Evolutionary conservation across 768 basidiomycete species (phyloP).

Genomic region (Tulasnella sp.): DNA sequence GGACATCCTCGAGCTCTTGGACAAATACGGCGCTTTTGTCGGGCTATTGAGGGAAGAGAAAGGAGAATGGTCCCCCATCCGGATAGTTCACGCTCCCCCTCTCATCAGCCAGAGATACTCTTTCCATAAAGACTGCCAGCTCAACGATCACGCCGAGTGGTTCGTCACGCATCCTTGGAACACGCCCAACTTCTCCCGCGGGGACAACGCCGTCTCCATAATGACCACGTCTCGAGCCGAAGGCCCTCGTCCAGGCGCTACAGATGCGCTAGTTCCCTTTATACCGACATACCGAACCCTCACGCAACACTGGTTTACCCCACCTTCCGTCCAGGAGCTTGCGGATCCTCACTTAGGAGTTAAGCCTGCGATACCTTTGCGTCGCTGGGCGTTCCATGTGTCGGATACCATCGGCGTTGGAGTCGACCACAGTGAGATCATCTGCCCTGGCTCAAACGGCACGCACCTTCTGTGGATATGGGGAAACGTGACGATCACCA

Average conservation of each 20-base stretch:
- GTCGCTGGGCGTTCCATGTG: conserved; percentile 7
- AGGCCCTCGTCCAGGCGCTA: not conserved
- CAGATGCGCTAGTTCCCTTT: not conserved
- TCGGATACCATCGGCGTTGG: not conserved
- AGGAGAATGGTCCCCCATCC: not conserved
- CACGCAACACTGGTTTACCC: conserved; percentile 9
- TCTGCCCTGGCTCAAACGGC: conserved; percentile 7
- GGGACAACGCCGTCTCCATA: not conserved
- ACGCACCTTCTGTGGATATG: conserved; percentile 10
- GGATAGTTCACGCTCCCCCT: not conserved
- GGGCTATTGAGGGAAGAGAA: not conserved
- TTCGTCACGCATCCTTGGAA: conserved; percentile 12
- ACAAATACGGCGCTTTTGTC: not conserved
- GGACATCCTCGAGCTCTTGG: not conserved
- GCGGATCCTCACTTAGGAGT: not conserved
- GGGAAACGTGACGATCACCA: not conserved
- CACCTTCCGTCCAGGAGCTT: not conserved
- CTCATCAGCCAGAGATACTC: not conserved
- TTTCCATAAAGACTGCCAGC: not conserved
- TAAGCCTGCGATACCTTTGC: not conserved
- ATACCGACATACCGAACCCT: not conserved
- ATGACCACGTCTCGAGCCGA: not conserved
- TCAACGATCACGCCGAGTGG: not conserved
- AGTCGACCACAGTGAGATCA: not conserved
- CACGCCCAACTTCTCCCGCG: not conserved